Evolutionary conservation across 2,329 filamentous ascomycete species (phyloP).

Genomic region (Sordariomycetes sp.): DNA sequence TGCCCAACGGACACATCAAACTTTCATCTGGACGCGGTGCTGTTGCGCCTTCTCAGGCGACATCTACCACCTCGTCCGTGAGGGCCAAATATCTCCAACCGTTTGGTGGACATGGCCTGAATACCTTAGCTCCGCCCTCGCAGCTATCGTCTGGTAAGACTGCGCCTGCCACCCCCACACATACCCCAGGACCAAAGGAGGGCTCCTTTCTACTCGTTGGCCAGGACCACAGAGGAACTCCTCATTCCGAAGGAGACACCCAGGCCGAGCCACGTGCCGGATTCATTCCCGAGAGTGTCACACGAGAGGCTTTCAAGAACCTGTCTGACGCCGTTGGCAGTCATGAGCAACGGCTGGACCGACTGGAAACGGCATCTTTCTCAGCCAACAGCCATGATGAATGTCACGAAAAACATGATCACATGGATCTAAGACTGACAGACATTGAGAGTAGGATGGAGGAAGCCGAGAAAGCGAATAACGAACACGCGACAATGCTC

Average conservation of each 20-base stretch:
- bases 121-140: conserved; percentile 31
- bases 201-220: too few species aligned
- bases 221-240: too few species aligned
- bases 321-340: conserved; percentile 44
- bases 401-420: conserved; percentile 58
- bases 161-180: too few species aligned
- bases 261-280: conserved; percentile 16
- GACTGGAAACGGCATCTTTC: conserved; percentile 63
- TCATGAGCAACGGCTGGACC: conserved; percentile 57
- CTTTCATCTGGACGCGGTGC: too few species aligned
- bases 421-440: conserved; percentile 55
- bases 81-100: conserved; percentile 42
- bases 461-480: conserved; percentile 46
- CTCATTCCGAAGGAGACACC: conserved; percentile 7
- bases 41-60: conserved; percentile 41
- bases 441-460: conserved; percentile 59
- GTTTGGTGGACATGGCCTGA: conserved; percentile 45
- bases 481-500: conserved; percentile 34
- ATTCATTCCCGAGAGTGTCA: conserved; percentile 11
- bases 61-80: conserved; percentile 42
- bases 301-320: conserved; percentile 30
- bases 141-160: conserved; percentile 8
- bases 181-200: neutral
- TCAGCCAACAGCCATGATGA: conserved; percentile 58
- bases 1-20: too few species aligned